Base-by-base conservation (phyloP, 1,284 basidiomycete species). In the Wallemia ichthyophaga region DNA sequence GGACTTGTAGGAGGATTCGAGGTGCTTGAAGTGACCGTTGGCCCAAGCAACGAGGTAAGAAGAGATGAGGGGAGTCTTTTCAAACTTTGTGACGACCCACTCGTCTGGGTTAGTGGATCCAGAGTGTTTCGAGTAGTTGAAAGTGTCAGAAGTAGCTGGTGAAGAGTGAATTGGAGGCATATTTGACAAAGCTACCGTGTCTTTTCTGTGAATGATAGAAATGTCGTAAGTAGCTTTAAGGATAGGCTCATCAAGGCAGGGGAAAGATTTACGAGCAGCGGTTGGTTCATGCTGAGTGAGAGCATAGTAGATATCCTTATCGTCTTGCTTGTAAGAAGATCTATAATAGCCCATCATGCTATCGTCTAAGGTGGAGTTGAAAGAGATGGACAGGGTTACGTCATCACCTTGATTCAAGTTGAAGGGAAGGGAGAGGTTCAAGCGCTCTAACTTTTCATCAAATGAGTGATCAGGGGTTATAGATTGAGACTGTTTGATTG, bases 221-320 rank as follows among this genome's bases (percentile, higher is more conserved):
- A 95, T 73, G 27, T 60, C 74, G 69, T 84, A 94, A 1, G 81
- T 88, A 3, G 89, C 83, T 70, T 96, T 96, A 66, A 94, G 75
- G 24, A 80, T 75, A 25, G 92, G 92, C 69, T 96, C 89, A 68
- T 95, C 92, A 85, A 85, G 96, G 64, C 73, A 73, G 1, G 74
- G 74, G 64, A 69, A 71, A 23, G 69, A 71, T 24, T 23, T 58
- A 33, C 89, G 75, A 2, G 88, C 88, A 61, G 81, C 79, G 25
- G 87, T 94, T 21, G 91, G 81, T 80, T 95, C 72, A 59, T 64
- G 56, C 68, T 89, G 85, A 27, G 86, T 89, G 61, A 89, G 72
- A 53, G 82, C 74, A 68, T 87, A 88, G 64, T 67, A 68, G 17
- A 58, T 55, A 62, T 71, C 71, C 65, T 73, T 71, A 53, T 71